A percentile compares a stretch with the other conserved stretches of the same genome.
phyloP scores from a whole-genome alignment of 2,329 filamentous ascomycete species.

The Aspergillus fumigatiaffinis region DNA sequence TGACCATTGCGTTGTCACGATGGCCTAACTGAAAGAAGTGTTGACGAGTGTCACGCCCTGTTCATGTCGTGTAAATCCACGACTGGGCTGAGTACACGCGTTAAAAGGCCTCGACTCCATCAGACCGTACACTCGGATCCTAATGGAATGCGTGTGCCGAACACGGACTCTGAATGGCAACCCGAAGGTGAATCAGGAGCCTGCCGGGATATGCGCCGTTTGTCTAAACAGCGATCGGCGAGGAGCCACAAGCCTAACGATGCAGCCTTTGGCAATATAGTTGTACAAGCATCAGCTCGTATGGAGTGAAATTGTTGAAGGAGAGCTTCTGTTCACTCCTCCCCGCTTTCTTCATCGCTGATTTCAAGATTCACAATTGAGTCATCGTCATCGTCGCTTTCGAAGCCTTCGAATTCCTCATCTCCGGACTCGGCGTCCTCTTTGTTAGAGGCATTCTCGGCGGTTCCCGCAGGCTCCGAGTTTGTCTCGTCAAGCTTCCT shows the following conservation, averaged over 20 bases:
- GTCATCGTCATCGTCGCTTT: conserved; percentile 40
- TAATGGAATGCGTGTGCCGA: neutral
- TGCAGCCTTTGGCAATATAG: neutral
- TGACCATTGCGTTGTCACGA: neutral
- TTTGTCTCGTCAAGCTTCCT: conserved; percentile 65
- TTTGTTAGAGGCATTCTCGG: conserved; percentile 26
- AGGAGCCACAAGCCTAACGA: neutral
- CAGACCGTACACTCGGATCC: neutral
- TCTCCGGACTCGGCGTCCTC: conserved; percentile 31
- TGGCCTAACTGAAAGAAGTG: neutral
- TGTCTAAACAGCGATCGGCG: neutral
- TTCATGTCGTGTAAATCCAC: conserved; percentile 11
- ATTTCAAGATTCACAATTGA: conserved; percentile 43
- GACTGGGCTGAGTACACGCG: conserved; percentile 4
- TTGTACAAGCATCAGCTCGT: neutral
- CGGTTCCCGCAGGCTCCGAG: conserved; percentile 30
- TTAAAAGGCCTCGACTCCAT: conserved; percentile 3
- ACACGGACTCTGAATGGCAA: neutral
- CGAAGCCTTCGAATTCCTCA: conserved; percentile 33
- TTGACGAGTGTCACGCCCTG: conserved; percentile 9
- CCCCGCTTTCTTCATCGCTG: conserved; percentile 39
- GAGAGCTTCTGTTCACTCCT: conserved; percentile 32
- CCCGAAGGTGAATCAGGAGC: neutral
- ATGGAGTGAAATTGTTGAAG: neutral
- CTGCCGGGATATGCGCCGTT: neutral